A percentile compares a stretch with the other conserved stretches of the same genome.
Conservation (phyloP, 1,139 yeast species). For the Taiozyma sp. region DNA sequence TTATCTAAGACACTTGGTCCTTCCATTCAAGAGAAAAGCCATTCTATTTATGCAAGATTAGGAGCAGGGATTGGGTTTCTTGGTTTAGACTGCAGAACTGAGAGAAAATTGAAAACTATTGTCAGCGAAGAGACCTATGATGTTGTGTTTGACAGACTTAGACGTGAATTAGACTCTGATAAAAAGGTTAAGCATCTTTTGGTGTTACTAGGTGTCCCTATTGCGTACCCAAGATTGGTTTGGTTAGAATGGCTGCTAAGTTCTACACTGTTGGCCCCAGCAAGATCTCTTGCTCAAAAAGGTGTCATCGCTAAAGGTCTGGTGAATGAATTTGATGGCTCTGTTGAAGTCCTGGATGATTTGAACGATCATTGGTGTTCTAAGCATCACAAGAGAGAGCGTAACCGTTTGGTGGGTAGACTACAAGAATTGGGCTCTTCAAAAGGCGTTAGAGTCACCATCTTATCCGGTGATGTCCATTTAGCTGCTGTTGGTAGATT, state of each 20-base stretch:
- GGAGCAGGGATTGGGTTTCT: slow-evolving; percentile 70
- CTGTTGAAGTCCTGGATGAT: slow-evolving; percentile 86
- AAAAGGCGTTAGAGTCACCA: slow-evolving; percentile 69
- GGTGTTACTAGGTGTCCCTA: slow-evolving; percentile 89
- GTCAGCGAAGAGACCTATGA: slow-evolving; percentile 54
- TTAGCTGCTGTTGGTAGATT: slow-evolving; percentile 80
- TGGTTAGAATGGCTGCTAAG: slow-evolving; percentile 79
- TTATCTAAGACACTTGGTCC: slow-evolving; percentile 53
- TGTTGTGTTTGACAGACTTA: slow-evolving; percentile 54
- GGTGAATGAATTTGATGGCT: slow-evolving; percentile 88
- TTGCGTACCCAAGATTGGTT: slow-evolving; percentile 88
- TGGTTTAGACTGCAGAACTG: slow-evolving; percentile 92
- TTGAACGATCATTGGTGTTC: slow-evolving; percentile 97
- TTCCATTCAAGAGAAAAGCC: slow-evolving; percentile 57
- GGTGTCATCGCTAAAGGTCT: slow-evolving; percentile 66
- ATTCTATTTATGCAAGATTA: slow-evolving; percentile 65
- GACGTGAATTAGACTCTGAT: slow-evolving; percentile 44
- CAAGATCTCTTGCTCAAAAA: slow-evolving; percentile 62
- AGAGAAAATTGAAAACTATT: slow-evolving; percentile 61
- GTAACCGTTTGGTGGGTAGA: slow-evolving; percentile 55
- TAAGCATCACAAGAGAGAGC: slow-evolving; percentile 70
- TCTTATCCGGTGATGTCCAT: slow-evolving; percentile 92
- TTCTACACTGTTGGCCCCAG: slow-evolving; percentile 57
- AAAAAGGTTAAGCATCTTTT: slow-evolving; percentile 68
- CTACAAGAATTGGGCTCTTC: slow-evolving; percentile 61